phyloP scores from a whole-genome alignment of 2,329 filamentous ascomycete genomes.

The Cytospora piceicola region DNA sequence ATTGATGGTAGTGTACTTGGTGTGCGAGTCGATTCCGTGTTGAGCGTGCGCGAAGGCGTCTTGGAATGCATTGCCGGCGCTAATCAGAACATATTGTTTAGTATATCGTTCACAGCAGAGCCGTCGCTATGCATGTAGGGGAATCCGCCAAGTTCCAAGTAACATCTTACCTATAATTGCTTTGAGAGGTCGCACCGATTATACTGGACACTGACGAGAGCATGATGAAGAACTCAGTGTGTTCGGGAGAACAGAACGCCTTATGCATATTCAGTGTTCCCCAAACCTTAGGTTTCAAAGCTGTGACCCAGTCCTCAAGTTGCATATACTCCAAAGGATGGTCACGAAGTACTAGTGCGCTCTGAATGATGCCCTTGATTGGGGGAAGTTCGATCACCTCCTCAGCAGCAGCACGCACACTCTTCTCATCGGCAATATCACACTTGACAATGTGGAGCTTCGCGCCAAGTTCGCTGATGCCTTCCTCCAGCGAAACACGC shows the following conservation, averaged over 20 bases:
- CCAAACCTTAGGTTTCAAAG: slow-evolving; percentile 30
- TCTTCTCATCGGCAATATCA: slow-evolving; percentile 39
- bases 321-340: slow-evolving; percentile 18
- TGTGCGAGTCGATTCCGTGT: no score
- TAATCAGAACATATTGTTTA: no score
- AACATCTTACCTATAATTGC: no score
- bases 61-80: no score
- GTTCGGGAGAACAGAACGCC: slow-evolving; percentile 5
- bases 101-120: no score
- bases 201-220: slow-evolving; percentile 45
- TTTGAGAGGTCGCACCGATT: slow-evolving; percentile 35
- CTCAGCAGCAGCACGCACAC: slow-evolving; percentile 14
- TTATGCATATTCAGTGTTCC: slow-evolving; percentile 35
- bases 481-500: slow-evolving; percentile 25
- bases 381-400: slow-evolving; percentile 35
- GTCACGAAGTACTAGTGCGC: slow-evolving; percentile 45
- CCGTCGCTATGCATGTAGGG: no score
- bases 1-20: no score
- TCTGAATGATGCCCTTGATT: slow-evolving; percentile 48
- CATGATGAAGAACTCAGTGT: slow-evolving; percentile 46
- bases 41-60: no score
- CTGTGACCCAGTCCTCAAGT: slow-evolving; percentile 15
- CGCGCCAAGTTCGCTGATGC: slow-evolving; percentile 27
- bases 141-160: no score
- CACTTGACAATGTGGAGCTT: slow-evolving; percentile 39